Conservation (phyloP, 495 filamentous ascomycete species). For the Neurospora sp. region DNA sequence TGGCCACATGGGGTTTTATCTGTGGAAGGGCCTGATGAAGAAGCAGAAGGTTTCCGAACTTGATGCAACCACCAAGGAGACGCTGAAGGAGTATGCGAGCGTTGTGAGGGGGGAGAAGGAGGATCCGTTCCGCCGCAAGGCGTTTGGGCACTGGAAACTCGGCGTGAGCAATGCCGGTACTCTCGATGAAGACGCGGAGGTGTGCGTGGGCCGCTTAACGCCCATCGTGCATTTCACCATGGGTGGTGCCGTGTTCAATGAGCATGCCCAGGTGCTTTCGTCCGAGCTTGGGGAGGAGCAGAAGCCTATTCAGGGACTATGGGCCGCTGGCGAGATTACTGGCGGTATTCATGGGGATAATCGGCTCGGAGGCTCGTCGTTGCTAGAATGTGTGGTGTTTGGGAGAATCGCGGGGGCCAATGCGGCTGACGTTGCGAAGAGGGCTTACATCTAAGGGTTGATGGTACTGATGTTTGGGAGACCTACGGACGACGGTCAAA, state of each 20-base stretch:
- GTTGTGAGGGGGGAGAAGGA: conserved; percentile 22
- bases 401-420: conserved; percentile 44
- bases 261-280: conserved; percentile 30
- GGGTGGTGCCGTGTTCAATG: conserved; percentile 43
- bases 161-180: conserved; percentile 9
- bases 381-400: conserved; percentile 52
- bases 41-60: conserved; percentile 43
- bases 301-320: conserved; percentile 33
- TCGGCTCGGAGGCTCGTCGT: conserved; percentile 39
- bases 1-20: conserved; percentile 48
- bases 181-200: conserved; percentile 32
- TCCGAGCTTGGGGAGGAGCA: conserved; percentile 14
- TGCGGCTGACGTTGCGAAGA: neutral
- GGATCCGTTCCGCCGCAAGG: conserved; percentile 33
- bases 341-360: conserved; percentile 49
- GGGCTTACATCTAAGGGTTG: neutral
- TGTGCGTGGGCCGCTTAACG: conserved; percentile 46
- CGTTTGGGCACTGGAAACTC: conserved; percentile 47
- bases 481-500: neutral
- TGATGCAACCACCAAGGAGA: conserved; percentile 22
- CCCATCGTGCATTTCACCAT: conserved; percentile 53
- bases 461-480: neutral
- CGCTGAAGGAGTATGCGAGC: conserved; percentile 37
- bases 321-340: conserved; percentile 46
- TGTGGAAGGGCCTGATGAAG: conserved; percentile 45